Evolutionary conservation across 352 stramenopile species (phyloP), one percentile per base, ranked within the genome.

Genomic region (Blastocystis sp.): DNA sequence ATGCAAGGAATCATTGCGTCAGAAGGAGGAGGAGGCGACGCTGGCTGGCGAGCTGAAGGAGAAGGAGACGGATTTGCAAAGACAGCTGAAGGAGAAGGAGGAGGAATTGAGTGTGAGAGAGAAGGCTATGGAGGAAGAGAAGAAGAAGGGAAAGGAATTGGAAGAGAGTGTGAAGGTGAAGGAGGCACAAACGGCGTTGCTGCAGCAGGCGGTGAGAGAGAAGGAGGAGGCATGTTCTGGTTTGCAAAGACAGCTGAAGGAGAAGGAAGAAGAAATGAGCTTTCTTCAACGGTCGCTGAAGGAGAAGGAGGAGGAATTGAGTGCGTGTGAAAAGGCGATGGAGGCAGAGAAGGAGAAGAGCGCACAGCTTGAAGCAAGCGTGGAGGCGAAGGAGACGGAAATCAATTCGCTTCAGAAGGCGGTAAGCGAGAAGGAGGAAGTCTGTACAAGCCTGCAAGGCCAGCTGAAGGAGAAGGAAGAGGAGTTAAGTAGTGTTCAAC

Each of bases 341-440:
- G 71, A 81, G 71, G 66, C 64, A 40, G 66, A 81, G 10, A 81
- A 81, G n/a, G 48, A 66, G 38, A 81, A 45, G 38, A 54, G 43
- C 28, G 71, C 71, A 6, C 71, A 81, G 59, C 14, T 81, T 21
- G 71, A 81, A 48, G 24, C 34, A 10, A 60, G 28, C 28, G 28
- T 34, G 28, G 28, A 34, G 28, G 28, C 28, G 28, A 34, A 34
- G 28, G 28, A 34, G 28, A 34, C 28, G 28, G 28, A 34, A 34
- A 34, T 34, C 28, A 34, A 34, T 34, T 34, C 28, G 28, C 28
- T 34, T 34, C 28, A 34, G 28, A 34, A 34, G 28, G 28, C 28
- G 28, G 28, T 34, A 0, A 34, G 28, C 0, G 28, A 34, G 28
- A 34, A 34, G 28, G 28, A 34, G 28, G 28, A 34, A 34, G 28